A percentile compares a stretch with the other conserved stretches of the same genome.
Evolutionary conservation across 345 rosid species (phyloP).

Genomic region (Capsella bursapastoris): DNA sequence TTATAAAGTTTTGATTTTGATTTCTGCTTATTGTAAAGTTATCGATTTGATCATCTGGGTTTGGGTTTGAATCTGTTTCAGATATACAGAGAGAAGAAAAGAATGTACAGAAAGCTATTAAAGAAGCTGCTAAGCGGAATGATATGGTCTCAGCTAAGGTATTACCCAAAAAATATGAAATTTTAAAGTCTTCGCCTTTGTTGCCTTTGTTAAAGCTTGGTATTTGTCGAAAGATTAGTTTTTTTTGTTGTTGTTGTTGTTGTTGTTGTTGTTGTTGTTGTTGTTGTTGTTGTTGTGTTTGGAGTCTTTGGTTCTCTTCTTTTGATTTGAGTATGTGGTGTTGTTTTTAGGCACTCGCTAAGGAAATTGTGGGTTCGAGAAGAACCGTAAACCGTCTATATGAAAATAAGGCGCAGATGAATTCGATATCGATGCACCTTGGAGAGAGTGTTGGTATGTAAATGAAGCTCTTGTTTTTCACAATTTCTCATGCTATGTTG

Average conservation of each 20-base stretch:
- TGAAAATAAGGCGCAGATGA: constrained; percentile 94
- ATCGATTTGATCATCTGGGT: background rate
- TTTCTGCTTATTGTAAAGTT: background rate
- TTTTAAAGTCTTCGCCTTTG: background rate
- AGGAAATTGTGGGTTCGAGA: constrained; percentile 78
- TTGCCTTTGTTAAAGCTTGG: background rate
- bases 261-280: too few species aligned
- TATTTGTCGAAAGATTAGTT: background rate
- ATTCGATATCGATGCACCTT: constrained; percentile 95
- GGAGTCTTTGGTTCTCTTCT: background rate
- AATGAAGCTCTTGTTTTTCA: constrained; percentile 15
- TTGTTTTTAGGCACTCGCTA: constrained; percentile 73
- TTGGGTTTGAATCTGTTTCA: constrained; percentile 37
- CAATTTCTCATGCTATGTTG: background rate
- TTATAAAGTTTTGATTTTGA: background rate
- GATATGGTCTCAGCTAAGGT: constrained; percentile 96
- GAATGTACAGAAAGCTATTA: constrained; percentile 86
- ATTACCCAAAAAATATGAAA: background rate
- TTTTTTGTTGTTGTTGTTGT: background rate
- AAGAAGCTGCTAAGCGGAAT: constrained; percentile 86
- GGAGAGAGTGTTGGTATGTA: constrained; percentile 89
- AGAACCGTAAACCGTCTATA: constrained; percentile 79
- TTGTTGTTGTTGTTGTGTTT: background rate
- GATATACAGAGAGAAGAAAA: constrained; percentile 93
- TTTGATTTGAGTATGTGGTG: constrained; percentile 13